These are phyloP conservation scores for Avena atlantica DNA, from an alignment of 176 grass and related monocot genomes.

Conservation along the genomic window DNA sequence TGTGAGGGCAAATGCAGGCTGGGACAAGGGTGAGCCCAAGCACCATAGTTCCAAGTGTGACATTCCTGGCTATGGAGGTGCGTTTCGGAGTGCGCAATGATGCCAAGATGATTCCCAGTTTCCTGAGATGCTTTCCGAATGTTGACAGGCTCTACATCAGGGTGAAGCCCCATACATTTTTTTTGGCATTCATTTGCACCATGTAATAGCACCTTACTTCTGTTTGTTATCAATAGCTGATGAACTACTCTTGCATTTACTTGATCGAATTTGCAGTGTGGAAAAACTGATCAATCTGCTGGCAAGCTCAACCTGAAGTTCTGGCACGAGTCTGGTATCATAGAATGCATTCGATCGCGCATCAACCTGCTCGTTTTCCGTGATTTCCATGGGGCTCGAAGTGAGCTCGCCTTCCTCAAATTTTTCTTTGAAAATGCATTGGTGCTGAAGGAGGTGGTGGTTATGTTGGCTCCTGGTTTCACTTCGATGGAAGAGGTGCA, in stretches of 20 bases:
- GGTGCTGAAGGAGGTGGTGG: constrained; percentile 16
- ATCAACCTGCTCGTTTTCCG: not conserved
- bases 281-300: not conserved
- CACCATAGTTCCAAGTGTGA: constrained; percentile 20
- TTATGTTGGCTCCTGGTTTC: not conserved
- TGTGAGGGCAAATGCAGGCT: not conserved
- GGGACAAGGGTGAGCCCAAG: constrained; percentile 1
- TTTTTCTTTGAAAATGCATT: constrained; percentile 12
- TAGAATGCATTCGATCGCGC: not conserved
- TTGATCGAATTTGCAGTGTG: not conserved
- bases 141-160: not conserved
- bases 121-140: constrained; percentile 25
- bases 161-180: not conserved
- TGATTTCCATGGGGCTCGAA: not conserved
- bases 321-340: constrained; percentile 15
- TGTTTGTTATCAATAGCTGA: constrained; percentile 2
- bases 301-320: not conserved
- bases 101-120: constrained; percentile 9
- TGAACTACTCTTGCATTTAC: not conserved
- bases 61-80: not conserved
- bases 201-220: not conserved
- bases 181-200: not conserved
- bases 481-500: not conserved
- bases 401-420: constrained; percentile 20
- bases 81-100: constrained; percentile 16